Conservation (phyloP, 139 green algal species). For the Chlamydomonas eustigma region DNA sequence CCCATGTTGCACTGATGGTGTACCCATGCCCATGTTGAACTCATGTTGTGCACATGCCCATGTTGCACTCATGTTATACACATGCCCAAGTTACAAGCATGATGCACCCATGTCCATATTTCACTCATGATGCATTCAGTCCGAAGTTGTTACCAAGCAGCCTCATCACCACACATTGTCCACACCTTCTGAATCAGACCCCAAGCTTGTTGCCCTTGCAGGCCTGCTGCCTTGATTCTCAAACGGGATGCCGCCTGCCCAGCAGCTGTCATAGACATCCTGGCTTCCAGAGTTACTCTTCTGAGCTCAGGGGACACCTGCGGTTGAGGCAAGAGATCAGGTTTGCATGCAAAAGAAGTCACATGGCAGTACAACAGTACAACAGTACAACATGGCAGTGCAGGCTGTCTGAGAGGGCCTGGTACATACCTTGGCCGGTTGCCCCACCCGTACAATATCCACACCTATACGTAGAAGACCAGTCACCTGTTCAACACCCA, state of each 20-base stretch:
- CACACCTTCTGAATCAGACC: background rate
- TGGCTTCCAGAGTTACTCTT: conserved; percentile 35
- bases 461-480: conserved; percentile 40
- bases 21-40: no score
- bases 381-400: background rate
- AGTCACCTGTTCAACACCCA: conserved; percentile 34
- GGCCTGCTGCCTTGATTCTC: background rate
- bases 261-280: background rate
- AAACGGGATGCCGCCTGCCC: background rate
- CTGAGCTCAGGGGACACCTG: conserved; percentile 42
- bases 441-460: conserved; percentile 48
- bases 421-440: conserved; percentile 47
- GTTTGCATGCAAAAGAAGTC: no score
- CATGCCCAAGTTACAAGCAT: no score
- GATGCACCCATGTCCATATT: no score
- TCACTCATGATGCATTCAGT: no score
- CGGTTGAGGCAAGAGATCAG: no score
- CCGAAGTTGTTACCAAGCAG: background rate
- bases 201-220: background rate
- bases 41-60: no score
- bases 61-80: no score
- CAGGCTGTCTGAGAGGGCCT: background rate
- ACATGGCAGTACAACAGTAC: no score
- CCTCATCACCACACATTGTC: background rate
- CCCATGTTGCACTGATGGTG: no score